Evolutionary conservation across 192 early-diverging fungal genomes (phyloP), one percentile per base, ranked within the genome.

Genomic region (Geranomyces michiganensis): DNA sequence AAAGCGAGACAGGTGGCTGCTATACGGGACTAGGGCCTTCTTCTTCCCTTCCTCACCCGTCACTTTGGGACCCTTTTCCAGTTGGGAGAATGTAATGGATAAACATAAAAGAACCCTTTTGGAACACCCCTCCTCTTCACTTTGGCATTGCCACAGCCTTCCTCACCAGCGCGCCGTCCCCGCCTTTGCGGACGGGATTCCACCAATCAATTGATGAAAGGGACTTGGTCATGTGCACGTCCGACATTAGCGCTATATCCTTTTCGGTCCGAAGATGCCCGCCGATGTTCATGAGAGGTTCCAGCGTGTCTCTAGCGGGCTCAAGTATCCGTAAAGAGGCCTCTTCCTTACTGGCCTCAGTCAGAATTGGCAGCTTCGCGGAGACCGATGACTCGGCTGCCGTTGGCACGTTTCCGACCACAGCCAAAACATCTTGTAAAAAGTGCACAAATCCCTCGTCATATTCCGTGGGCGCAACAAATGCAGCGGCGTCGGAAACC

Each of bases 1-100:
- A 29, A 76, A 76, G 27, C 53, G 32, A 44, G 59, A 33, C 65
- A 71, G 30, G 9, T 24, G 41, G 49, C 67, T 75, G 13, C 21
- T 45, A 46, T 75, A 75, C 5, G 67, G 67, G 3, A 17, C 51
- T 17, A 53, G 24, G 6, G n/a, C n/a, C 24, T 53, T n/a, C 24
- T 15, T 53, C 15, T 53, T 53, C 36, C 36, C 36, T 41, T 41
- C 36, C 36, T 41, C 36, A 41, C 10, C 31, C 22, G 64, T 41
- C 64, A 43, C 30, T 12, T 22, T 24, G 19, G 55, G 64, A 41
- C 36, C 36, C 36, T 41, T 41, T 41, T 41, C n/a, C n/a, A n/a
- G n/a, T n/a, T 41, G 36, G 3, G 36, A 7, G 36, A 10, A 41
- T 10, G 36, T 41, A 41, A 41, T 41, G 36, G 36, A 41, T 41